Percentiles rank a stretch among this genome's conserved stretches.
Conservation (phyloP, 2,329 filamentous ascomycete genomes). For the Aspergillus novoparasiticus region DNA sequence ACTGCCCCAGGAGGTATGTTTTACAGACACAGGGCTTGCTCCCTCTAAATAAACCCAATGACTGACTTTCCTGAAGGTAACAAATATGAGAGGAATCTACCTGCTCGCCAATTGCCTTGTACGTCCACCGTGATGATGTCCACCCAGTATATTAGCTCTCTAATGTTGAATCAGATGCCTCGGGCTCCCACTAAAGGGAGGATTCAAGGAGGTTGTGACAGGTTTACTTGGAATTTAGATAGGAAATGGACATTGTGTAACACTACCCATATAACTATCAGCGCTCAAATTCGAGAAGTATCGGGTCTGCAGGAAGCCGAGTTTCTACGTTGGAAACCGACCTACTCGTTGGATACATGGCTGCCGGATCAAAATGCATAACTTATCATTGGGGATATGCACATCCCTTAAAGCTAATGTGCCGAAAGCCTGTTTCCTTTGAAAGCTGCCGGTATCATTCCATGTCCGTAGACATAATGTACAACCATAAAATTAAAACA, state of each 20-base stretch:
- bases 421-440: slow-evolving; percentile 31
- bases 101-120: slow-evolving; percentile 78
- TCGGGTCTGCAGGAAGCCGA: background rate
- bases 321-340: background rate
- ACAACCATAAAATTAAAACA: slow-evolving; percentile 55
- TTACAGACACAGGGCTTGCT: background rate
- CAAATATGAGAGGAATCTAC: slow-evolving; percentile 94
- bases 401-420: background rate
- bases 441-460: slow-evolving; percentile 46
- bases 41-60: slow-evolving; percentile 7
- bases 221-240: background rate
- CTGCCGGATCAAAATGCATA: background rate
- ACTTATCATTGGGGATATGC: slow-evolving; percentile 5
- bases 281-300: background rate
- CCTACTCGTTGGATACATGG: background rate
- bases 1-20: slow-evolving; percentile 86
- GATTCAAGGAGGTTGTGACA: background rate
- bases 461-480: slow-evolving; percentile 63
- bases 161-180: slow-evolving; percentile 18
- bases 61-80: slow-evolving; percentile 62
- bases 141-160: slow-evolving; percentile 2
- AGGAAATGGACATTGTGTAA: background rate
- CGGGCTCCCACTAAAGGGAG: slow-evolving; percentile 6
- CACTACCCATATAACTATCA: background rate
- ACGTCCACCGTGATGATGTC: slow-evolving; percentile 45